Conservation (phyloP, 768 basidiomycete genomes). For the Amanita muscaria region DNA sequence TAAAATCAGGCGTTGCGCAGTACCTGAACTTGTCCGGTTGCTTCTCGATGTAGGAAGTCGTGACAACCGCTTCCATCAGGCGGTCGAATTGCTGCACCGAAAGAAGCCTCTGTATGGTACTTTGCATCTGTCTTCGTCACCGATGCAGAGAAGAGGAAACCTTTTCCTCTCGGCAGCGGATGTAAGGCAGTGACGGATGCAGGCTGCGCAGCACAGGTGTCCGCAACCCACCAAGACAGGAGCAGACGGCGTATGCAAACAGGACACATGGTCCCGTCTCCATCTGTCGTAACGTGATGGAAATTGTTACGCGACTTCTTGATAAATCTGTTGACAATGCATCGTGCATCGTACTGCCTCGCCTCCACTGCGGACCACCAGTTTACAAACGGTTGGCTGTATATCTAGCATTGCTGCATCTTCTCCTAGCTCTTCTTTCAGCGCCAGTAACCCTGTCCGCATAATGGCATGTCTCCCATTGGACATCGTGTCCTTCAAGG, state of each 20-base stretch:
- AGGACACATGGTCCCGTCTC: background rate
- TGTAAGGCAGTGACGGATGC: conserved; percentile 4
- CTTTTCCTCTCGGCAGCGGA: conserved; percentile 2
- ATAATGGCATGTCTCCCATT: conserved; percentile 40
- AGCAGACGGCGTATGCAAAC: background rate
- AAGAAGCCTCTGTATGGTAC: conserved; percentile 28
- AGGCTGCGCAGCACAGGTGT: conserved; percentile 3
- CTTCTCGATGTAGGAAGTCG: conserved; percentile 33
- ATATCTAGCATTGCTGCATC: conserved; percentile 41
- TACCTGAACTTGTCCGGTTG: conserved; percentile 37
- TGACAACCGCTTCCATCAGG: conserved; percentile 35
- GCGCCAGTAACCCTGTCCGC: conserved; percentile 35
- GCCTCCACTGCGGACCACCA: conserved; percentile 34
- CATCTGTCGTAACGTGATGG: background rate
- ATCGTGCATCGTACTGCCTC: conserved; percentile 37
- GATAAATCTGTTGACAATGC: conserved; percentile 35
- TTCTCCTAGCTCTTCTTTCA: conserved; percentile 47
- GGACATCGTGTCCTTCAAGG: conserved; percentile 24
- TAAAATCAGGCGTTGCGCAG: conserved; percentile 50
- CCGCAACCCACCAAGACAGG: conserved; percentile 1
- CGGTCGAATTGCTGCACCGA: conserved; percentile 30
- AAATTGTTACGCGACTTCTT: conserved; percentile 22
- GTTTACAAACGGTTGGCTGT: too few relatives aligned
- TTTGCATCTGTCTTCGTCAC: conserved; percentile 2
- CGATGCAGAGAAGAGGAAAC: conserved; percentile 6